Percentiles rank a stretch among this genome's conserved stretches.
Evolutionary conservation across 768 basidiomycete genomes (phyloP).

Genomic region (Serpula lacrymans): DNA sequence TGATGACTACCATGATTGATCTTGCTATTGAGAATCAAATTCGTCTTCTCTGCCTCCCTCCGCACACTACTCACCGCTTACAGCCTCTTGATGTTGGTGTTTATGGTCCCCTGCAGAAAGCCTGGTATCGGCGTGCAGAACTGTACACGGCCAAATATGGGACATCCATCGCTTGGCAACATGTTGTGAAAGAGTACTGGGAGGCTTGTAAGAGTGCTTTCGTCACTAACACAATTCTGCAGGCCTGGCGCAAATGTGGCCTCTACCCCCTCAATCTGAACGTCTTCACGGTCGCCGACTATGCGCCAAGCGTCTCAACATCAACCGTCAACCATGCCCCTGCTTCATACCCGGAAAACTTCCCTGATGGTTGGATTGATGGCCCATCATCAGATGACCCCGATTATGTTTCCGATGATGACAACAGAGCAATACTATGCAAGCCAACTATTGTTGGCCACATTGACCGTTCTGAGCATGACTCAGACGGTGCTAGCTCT

Average conservation of each 20-base stretch:
- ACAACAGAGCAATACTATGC: too few species aligned
- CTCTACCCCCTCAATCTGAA: conserved; percentile 23
- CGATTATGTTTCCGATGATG: too few species aligned
- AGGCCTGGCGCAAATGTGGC: conserved; percentile 22
- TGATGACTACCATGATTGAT: conserved; percentile 17
- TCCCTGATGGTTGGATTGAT: too few species aligned
- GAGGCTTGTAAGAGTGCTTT: conserved; percentile 11
- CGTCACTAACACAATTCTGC: conserved; percentile 10
- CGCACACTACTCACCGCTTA: conserved; percentile 39
- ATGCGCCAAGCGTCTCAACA: conserved; percentile 17
- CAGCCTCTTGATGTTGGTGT: conserved; percentile 42
- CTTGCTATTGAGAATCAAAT: conserved; percentile 27
- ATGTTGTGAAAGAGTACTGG: too few species aligned
- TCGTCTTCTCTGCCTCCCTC: conserved; percentile 32
- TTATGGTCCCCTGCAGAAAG: conserved; percentile 29
- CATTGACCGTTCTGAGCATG: too few species aligned
- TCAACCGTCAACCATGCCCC: conserved; percentile 16
- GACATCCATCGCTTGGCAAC: too few species aligned
- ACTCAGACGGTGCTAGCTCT: too few species aligned
- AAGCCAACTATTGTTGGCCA: too few species aligned
- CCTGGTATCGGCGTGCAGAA: too few species aligned
- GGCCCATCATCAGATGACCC: too few species aligned
- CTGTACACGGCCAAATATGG: too few species aligned
- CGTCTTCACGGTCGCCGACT: conserved; percentile 21
- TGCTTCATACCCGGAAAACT: conserved; percentile 14